phyloP scores from a whole-genome alignment of 1,284 basidiomycete genomes.

The Somion occarium region DNA sequence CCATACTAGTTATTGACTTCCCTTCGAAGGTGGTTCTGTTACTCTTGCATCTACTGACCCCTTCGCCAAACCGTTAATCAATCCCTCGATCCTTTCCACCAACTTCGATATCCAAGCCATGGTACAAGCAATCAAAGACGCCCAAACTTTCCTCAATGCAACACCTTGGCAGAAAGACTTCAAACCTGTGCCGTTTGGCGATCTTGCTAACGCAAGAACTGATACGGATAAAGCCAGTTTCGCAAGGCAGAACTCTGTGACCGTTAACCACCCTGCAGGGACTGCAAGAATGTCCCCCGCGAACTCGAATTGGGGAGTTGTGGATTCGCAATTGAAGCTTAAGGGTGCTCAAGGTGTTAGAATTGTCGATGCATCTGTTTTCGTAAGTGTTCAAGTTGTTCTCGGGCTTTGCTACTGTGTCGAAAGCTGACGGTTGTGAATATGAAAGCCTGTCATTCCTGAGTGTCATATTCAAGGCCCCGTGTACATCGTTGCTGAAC shows the following conservation, averaged over 20 bases:
- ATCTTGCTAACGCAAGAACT: constrained; percentile 18
- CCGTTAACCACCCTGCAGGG: constrained; percentile 23
- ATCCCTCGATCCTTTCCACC: constrained; percentile 14
- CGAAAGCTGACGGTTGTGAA: neutral
- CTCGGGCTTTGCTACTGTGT: neutral
- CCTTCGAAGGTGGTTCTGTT: constrained; percentile 20
- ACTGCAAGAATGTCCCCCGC: constrained; percentile 23
- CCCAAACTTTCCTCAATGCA: constrained; percentile 15
- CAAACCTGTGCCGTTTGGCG: constrained; percentile 15
- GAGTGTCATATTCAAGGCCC: constrained; percentile 9
- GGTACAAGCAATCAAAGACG: constrained; percentile 15
- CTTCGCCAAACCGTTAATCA: constrained; percentile 19
- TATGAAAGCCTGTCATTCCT: constrained; percentile 12
- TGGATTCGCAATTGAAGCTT: constrained; percentile 31
- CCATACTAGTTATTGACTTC: neutral
- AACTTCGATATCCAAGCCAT: constrained; percentile 19
- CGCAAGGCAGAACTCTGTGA: constrained; percentile 15
- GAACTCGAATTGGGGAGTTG: constrained; percentile 23
- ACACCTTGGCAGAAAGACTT: constrained; percentile 16
- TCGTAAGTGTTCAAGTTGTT: constrained; percentile 21
- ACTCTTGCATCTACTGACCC: constrained; percentile 17
- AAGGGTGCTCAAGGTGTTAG: constrained; percentile 30
- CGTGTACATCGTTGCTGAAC: constrained; percentile 13
- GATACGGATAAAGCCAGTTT: constrained; percentile 20
- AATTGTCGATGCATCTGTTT: constrained; percentile 34